phyloP scores from a whole-genome alignment of 1,284 basidiomycete genomes.

The Xerocomus nothofagi region DNA sequence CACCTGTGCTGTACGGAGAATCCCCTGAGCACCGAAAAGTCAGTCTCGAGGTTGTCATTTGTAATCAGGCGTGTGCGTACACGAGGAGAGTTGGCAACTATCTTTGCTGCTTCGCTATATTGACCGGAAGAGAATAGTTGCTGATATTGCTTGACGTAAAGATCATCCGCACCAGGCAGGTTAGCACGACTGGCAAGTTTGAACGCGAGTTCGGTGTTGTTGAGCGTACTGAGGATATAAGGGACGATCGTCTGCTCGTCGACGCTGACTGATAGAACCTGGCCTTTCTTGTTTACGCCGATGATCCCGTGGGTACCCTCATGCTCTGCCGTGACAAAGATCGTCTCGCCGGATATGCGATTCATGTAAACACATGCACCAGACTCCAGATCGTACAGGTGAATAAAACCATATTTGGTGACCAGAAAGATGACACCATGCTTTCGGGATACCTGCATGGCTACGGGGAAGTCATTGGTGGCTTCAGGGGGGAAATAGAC shows the following conservation, averaged over 20 bases:
- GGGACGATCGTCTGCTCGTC: conserved; percentile 97
- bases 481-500: conserved; percentile 99
- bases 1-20: conserved; percentile 92
- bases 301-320: conserved; percentile 95
- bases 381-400: conserved; percentile 98
- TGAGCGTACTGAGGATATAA: conserved; percentile 91
- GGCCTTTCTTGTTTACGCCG: conserved; percentile 99
- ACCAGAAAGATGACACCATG: conserved; percentile 98
- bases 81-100: conserved; percentile 96
- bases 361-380: conserved; percentile 99
- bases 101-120: conserved; percentile 96
- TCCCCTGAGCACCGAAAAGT: conserved; percentile 63
- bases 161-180: conserved; percentile 95
- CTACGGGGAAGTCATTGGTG: conserved; percentile 98
- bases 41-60: conserved; percentile 3
- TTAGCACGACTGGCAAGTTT: conserved; percentile 98
- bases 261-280: conserved; percentile 95
- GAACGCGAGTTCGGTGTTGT: conserved; percentile 98
- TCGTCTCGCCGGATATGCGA: conserved; percentile 98
- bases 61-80: conserved; percentile 37
- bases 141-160: conserved; percentile 96
- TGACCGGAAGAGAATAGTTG: conserved; percentile 90
- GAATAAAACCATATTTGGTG: conserved; percentile 99
- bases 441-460: conserved; percentile 98
- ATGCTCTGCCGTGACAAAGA: conserved; percentile 98